These are phyloP conservation scores for Neopestalotiopsis sp. DNA, from an alignment of 2,329 filamentous ascomycete genomes.

Conservation along the genomic window DNA sequence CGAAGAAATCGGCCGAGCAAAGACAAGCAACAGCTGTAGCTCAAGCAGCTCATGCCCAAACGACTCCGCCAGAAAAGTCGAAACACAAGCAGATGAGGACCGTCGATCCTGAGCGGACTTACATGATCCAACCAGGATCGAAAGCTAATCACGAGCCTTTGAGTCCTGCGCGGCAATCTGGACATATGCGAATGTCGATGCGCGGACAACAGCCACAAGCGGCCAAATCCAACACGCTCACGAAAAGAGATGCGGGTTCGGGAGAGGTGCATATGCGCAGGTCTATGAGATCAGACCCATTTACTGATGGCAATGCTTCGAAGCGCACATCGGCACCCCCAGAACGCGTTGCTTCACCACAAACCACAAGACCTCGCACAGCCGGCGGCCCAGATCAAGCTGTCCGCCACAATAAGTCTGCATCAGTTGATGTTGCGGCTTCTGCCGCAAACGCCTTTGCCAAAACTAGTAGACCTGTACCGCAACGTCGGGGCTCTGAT, in stretches of 20 bases:
- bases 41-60: conserved; percentile 21
- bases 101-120: conserved; percentile 21
- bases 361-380: conserved; percentile 13
- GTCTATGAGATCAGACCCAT: conserved; percentile 23
- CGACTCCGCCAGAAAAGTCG: conserved; percentile 23
- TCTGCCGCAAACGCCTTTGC: conserved; percentile 26
- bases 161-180: conserved; percentile 22
- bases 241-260: background rate
- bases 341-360: conserved; percentile 19
- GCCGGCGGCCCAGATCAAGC: conserved; percentile 11
- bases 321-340: conserved; percentile 20
- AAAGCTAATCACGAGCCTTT: conserved; percentile 32
- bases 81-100: conserved; percentile 30
- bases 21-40: conserved; percentile 28
- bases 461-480: conserved; percentile 29
- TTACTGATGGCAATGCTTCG: conserved; percentile 18
- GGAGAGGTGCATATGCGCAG: conserved; percentile 10
- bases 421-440: conserved; percentile 4
- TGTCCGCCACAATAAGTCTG: background rate
- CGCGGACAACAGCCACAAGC: conserved; percentile 5
- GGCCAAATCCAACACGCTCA: background rate
- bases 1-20: conserved; percentile 47
- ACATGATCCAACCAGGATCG: conserved; percentile 34
- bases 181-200: conserved; percentile 38
- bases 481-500: conserved; percentile 62